Conservation (phyloP, 192 early-diverging fungal species). For the Gigaspora rosea region DNA sequence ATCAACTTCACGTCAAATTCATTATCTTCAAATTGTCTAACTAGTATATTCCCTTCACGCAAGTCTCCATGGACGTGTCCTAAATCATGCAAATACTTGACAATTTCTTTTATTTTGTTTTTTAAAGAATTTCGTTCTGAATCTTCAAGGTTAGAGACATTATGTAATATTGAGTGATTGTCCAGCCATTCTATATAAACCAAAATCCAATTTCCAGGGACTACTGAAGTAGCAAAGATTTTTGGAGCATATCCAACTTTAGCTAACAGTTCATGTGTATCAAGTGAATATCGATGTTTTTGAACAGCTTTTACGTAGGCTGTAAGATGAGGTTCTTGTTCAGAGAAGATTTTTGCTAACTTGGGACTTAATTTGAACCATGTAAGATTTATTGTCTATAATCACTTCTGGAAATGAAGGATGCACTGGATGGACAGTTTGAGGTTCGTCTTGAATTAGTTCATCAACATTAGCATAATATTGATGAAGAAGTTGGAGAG, state of each 20-base stretch:
- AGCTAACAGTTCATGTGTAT: neutral
- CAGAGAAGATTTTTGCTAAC: neutral
- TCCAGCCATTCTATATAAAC: neutral
- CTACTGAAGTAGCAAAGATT: neutral
- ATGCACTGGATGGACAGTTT: neutral
- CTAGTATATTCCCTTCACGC: neutral
- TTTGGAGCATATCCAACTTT: neutral
- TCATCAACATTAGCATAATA: neutral
- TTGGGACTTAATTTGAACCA: neutral
- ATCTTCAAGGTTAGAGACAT: too few species aligned
- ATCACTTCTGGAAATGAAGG: neutral
- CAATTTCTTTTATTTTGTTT: neutral
- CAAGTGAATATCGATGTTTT: neutral
- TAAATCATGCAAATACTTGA: neutral
- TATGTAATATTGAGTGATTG: neutral
- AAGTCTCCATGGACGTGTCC: constrained; percentile 6
- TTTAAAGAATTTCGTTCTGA: neutral
- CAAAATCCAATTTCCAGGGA: constrained; percentile 6
- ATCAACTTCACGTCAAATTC: neutral
- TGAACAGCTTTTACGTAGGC: neutral
- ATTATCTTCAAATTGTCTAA: neutral
- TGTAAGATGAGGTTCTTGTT: neutral
- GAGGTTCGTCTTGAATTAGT: neutral
- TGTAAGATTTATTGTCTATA: neutral
- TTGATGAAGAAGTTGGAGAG: neutral